Conservation (phyloP, 2,329 filamentous ascomycete genomes). For the Paracoccidioides lutzii region DNA sequence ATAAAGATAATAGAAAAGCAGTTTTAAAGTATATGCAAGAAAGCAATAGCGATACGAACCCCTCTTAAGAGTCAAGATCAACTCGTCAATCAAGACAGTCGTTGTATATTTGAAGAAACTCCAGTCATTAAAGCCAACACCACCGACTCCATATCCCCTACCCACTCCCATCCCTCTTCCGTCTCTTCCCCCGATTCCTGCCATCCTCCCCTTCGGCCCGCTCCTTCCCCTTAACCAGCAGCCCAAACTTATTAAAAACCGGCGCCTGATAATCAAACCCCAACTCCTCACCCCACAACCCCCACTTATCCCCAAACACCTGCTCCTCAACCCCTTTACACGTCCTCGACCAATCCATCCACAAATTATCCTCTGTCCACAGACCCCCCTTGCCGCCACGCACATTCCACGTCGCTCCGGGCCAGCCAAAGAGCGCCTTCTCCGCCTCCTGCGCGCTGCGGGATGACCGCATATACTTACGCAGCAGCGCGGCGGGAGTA, state of each 20-base stretch:
- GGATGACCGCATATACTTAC: constrained; percentile 35
- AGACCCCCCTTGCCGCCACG: constrained; percentile 41
- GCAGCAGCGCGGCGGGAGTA: constrained; percentile 37
- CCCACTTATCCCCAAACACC: constrained; percentile 37
- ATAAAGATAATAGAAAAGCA: too few relatives aligned
- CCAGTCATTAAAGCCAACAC: too few relatives aligned
- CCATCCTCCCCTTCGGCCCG: not conserved
- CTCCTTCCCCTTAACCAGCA: not conserved
- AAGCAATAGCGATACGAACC: too few relatives aligned
- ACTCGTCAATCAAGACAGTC: too few relatives aligned
- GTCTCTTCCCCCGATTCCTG: not conserved
- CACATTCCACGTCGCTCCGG: constrained; percentile 35
- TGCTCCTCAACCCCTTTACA: constrained; percentile 33
- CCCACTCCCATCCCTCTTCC: not conserved
- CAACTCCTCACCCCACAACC: constrained; percentile 26
- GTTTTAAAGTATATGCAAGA: too few relatives aligned
- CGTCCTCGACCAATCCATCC: constrained; percentile 38
- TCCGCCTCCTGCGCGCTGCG: constrained; percentile 32
- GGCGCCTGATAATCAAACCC: not conserved
- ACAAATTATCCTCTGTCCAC: constrained; percentile 40
- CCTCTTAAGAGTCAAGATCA: too few relatives aligned
- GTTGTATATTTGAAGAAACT: too few relatives aligned
- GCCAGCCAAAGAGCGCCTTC: constrained; percentile 28
- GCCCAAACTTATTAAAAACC: constrained; percentile 2
- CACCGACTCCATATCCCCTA: too few relatives aligned